Base-by-base conservation (phyloP, 1,284 basidiomycete genomes). In the Moniliophthora roreri region DNA sequence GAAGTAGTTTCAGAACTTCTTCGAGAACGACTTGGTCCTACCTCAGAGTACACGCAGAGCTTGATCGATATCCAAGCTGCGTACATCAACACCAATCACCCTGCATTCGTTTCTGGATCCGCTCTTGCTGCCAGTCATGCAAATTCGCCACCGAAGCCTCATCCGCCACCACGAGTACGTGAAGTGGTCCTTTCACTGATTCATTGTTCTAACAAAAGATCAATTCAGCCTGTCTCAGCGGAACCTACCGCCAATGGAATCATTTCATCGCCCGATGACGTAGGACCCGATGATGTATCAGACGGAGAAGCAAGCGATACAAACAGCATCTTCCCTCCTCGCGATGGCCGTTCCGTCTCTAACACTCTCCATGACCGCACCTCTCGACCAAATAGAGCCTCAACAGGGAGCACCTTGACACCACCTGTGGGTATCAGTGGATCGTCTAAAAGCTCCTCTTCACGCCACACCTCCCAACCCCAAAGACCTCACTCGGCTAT, bases 81-180 rank as follows among this genome's bases (percentile, higher is more conserved):
- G 10, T 99, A 99, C 70, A 99, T 99, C 80, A 99, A 99, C 73
- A 98, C 95, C 53, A 97, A 96, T 69, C 94, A 97, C 66, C 94
- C 94, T n/a, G 80, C 81, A 34, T 96, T 95, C 69, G 87, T 94
- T 56, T 76, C 82, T 36, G 85, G 87, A 15, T 87, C 87, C 38
- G 80, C 84, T 24, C 69, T 76, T 8, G 84, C 85, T 49, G 78
- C 82, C 38, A 77, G 82, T 57, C 77, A 68, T 53, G 67, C 71
- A 10, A 68, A 72, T n/a, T 65, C 72, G 35, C 69, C 74, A 8
- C 70, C 77, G 49, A 79, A 69, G 62, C 72, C 74, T 38, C 69
- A 66, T 44, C 63, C 66, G 44, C 74, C 77, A 0, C 75, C 79
- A 60, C 74, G 80, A 62, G 87, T 89, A 64, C 67, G 83, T 69